Evolutionary conservation across 345 rosid genomes (phyloP).

Genomic region (Populus deltoides): DNA sequence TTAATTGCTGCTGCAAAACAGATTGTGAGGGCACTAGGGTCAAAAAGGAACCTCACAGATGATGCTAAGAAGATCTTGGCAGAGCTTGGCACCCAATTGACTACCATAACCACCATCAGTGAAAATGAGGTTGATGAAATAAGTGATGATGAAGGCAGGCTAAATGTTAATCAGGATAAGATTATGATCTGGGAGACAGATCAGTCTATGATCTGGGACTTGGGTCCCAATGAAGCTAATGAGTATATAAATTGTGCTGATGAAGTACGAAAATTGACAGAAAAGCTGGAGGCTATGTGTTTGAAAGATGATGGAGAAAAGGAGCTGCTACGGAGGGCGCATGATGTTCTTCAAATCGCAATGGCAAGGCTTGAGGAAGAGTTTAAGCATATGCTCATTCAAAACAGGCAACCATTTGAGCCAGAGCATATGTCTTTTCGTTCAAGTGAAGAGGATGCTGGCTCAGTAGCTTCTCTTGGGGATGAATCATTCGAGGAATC

Average conservation of each 20-base stretch:
- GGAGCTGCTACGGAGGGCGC: slow-evolving; percentile 52
- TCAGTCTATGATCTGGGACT: slow-evolving; percentile 78
- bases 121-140: slow-evolving; percentile 30
- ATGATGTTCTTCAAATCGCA: slow-evolving; percentile 73
- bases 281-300: slow-evolving; percentile 44
- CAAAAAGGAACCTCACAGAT: slow-evolving; percentile 52
- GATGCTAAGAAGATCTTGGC: slow-evolving; percentile 57
- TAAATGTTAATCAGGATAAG: slow-evolving; percentile 56
- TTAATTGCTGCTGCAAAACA: slow-evolving; percentile 65
- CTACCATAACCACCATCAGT: slow-evolving; percentile 35
- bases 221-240: slow-evolving; percentile 45
- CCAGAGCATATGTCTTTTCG: slow-evolving; percentile 65
- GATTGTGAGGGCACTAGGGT: slow-evolving; percentile 52
- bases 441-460: slow-evolving; percentile 62
- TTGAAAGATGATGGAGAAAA: slow-evolving; percentile 30
- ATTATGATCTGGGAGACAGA: slow-evolving; percentile 64
- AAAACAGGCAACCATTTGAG: slow-evolving; percentile 63
- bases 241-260: slow-evolving; percentile 56
- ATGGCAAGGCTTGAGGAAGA: slow-evolving; percentile 91
- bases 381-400: slow-evolving; percentile 66
- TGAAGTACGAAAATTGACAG: slow-evolving; percentile 53
- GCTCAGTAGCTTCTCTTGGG: slow-evolving; percentile 50
- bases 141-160: slow-evolving; percentile 44
- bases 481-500: slow-evolving; percentile 67
- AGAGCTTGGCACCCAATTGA: slow-evolving; percentile 56